Evolutionary conservation across 345 rosid genomes (phyloP), one percentile per base, ranked within the genome.

Genomic region (Ricinus communis): DNA sequence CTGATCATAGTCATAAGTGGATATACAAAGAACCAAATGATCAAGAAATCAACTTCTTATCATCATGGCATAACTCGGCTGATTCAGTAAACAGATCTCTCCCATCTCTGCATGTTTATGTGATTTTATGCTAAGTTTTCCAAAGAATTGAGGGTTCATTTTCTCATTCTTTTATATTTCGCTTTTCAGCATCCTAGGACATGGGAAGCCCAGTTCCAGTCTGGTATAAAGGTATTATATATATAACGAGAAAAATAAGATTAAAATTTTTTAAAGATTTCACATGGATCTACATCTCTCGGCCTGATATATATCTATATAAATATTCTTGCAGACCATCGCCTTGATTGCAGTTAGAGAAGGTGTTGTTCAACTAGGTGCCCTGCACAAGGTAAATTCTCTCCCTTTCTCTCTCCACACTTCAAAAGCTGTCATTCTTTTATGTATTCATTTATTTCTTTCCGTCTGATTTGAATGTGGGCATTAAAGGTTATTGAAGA

Each of bases 131-230:
- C 28, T 55, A 27, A 52, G 25, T 45, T 43, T 59, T 31, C n/a
- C n/a, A 31, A 65, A n/a, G 60, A n/a, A 47, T n/a, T n/a, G 66
- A 74, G 52, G 52, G 52, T 47, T 13, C 52, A 47, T 47, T 47
- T 12, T 1, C 5, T 16, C n/a, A 24, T 74, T 46, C 41, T n/a
- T 55, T 30, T 40, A 41, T 27, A 10, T 22, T 2, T 61, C 30
- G 66, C 33, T 80, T 45, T 71, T 59, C 85, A 94, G 97, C 87
- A 86, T 55, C 98, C 98, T 59, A 87, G 96, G 87, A 91, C 98
- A 71, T 94, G 98, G 98, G 98, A 91, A 79, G 97, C 97, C 59
- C 98, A 94, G 86, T 94, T 94, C 81, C 97, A 86, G 77, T 87
- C 93, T 64, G 98, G 98, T 25, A 86, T 94, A 75, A 86, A 94